Evolutionary conservation across 1,284 basidiomycete species (phyloP), one percentile per base, ranked within the genome.

Genomic region (Trametes pubescens): DNA sequence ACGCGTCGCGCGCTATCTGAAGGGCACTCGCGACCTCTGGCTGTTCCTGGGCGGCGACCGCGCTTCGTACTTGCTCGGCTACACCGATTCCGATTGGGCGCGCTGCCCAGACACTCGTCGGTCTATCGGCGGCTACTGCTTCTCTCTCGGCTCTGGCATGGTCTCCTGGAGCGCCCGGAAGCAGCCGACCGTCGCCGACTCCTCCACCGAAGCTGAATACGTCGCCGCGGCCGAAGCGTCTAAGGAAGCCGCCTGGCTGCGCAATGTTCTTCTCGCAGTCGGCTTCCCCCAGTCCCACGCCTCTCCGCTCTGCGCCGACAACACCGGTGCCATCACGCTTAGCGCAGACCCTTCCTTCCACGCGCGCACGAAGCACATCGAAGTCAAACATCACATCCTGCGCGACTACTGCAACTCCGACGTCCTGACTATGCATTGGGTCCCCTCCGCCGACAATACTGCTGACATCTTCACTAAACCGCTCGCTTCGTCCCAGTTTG

Each of bases 21-120:
- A 70, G 35, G 72, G 69, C 7, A 75, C 69, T 32, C 58, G 62
- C 10, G 29, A 26, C 21, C 46, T 59, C 10, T 2, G 44, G 0
- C 64, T 70, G 60, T 0, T 51, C n/a, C 65, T 71, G 13, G 68
- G 69, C 8, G 74, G 76, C 4, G 38, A 32, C 2, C 48, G 57
- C 6, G 47, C 40, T 2, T 44, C 59, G 6, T 34, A 3, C 16
- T 70, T 84, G 0, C 18, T 72, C 9, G 81, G 78, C 0, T 85
- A 74, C 66, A 74, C 77, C 0, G 82, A 86, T 66, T 76, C 81
- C 0, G 78, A 68, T 55, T 58, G 49, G 21, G 69, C 65, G 1
- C 5, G 43, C 6, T 62, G 66, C 16, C 43, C 26, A 0, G 62
- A 66, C 34, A 55, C 71, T 24, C 62, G 66, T 2, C 61, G 62